Evolutionary conservation across 768 basidiomycete genomes (phyloP), one percentile per base, ranked within the genome.

Genomic region (Hericium rajendrae): DNA sequence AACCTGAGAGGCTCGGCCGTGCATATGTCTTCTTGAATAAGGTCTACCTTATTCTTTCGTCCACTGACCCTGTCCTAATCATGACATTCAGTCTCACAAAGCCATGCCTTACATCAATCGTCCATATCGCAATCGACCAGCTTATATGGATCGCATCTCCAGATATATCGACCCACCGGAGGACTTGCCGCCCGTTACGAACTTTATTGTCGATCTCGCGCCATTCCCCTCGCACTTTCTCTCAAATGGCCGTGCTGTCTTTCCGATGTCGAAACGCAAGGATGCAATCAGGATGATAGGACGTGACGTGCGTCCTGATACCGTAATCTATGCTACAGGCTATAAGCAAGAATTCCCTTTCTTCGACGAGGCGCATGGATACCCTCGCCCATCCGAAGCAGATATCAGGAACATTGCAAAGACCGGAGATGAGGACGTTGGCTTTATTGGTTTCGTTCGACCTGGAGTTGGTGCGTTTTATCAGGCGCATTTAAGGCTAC

Each of bases 1-100:
- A 78, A 16, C 71, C 74, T 0, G 77, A 78, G 24, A 69, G 80
- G 37, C 71, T 82, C 26, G 83, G 83, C 1, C 69, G 83, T 49
- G 82, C 83, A 16, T 85, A 83, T 66, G 81, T 82, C 26, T 85
- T 85, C 66, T 67, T 84, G 55, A 83, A 82, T 69, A 83, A 82
- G 68, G 77, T 76, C 51, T 22, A 50, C 59, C 55, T 38, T 26
- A 53, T 38, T 20, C 26, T 2, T 38, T 46, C 6, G n/a, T 18
- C 11, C 39, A 28, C 13, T 28, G 4, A 12, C 13, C 46, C 3
- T 18, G 4, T 53, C 26, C 6, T 48, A 18, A 18, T 51, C 22
- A 26, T 56, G 32, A 54, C 16, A 18, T 37, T 3, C 39, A 81
- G 74, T 79, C 78, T 2, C 75, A 76, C 61, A 78, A 76, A 63